phyloP scores from a whole-genome alignment of 495 filamentous ascomycete genomes.

The Xylaria flabelliformis region DNA sequence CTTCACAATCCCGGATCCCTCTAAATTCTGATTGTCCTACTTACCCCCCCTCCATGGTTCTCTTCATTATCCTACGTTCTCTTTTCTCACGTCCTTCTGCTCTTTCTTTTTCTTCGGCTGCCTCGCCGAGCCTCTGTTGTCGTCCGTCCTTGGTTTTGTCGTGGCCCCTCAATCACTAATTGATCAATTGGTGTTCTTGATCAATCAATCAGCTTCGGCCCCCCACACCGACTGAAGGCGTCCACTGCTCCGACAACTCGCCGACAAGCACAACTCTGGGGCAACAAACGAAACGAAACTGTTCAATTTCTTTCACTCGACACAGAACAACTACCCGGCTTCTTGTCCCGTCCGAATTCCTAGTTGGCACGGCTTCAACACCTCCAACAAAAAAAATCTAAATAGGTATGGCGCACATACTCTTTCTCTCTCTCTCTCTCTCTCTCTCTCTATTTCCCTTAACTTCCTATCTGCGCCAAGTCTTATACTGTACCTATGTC shows the following conservation, averaged over 20 bases:
- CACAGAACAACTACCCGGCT: conserved; percentile 8
- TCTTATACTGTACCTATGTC: neutral
- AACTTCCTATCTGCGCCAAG: neutral
- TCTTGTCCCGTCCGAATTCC: neutral
- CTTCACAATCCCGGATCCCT: conserved; percentile 1
- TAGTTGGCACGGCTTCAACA: conserved; percentile 24
- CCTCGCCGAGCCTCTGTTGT: neutral
- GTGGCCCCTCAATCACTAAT: neutral
- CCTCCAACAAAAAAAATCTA: neutral
- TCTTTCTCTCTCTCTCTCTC: neutral
- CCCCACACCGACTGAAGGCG: conserved; percentile 8
- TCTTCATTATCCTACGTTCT: conserved; percentile 6
- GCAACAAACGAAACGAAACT: neutral
- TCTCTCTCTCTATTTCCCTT: neutral
- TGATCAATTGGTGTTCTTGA: conserved; percentile 12
- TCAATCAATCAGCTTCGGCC: conserved; percentile 11
- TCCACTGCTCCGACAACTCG: conserved; percentile 8
- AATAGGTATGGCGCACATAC: neutral
- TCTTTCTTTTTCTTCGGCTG: neutral
- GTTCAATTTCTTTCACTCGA: neutral
- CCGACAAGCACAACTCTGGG: conserved; percentile 3
- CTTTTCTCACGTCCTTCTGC: neutral
- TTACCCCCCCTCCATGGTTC: neutral
- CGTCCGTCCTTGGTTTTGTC: neutral
- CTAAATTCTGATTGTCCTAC: conserved; percentile 14